These are phyloP conservation scores for Effrenium voratum DNA, from an alignment of 73 alveolate genomes.

Conservation along the genomic window DNA sequence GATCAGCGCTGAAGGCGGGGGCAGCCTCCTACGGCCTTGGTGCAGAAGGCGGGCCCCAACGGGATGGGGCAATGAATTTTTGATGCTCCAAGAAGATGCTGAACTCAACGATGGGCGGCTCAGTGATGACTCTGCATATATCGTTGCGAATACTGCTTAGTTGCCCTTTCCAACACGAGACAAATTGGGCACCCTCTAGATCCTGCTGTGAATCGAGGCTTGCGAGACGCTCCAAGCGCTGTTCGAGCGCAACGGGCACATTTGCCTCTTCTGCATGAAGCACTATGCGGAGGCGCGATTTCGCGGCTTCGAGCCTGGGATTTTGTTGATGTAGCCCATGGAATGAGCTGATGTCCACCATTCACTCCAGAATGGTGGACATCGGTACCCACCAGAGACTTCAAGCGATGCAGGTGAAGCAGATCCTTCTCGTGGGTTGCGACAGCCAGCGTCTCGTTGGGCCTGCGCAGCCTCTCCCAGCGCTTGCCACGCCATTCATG, in stretches of 20 bases:
- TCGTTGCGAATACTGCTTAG: no score
- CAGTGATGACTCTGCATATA: no score
- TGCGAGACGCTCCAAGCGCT: conserved; percentile 84
- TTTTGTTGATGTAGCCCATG: background rate
- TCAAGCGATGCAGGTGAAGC: conserved; percentile 40
- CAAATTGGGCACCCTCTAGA: no score
- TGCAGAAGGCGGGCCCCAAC: conserved; percentile 50
- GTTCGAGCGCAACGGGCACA: conserved; percentile 89
- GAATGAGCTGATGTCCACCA: background rate
- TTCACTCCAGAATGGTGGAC: no score
- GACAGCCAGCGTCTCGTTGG: conserved; percentile 23
- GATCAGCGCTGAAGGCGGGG: conserved; percentile 7
- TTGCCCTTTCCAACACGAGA: no score
- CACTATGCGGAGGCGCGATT: conserved; percentile 81
- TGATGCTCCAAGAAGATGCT: background rate
- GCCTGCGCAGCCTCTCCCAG: background rate
- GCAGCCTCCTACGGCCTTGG: conserved; percentile 59
- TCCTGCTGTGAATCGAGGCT: conserved; percentile 47
- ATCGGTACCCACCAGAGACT: background rate
- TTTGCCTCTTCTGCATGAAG: conserved; percentile 92
- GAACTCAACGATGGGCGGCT: no score
- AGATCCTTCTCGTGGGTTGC: conserved; percentile 72
- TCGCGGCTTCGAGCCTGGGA: background rate
- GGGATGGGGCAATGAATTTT: background rate
- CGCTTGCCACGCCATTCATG: background rate